These are phyloP conservation scores for Aspergillus diversus DNA, from an alignment of 495 filamentous ascomycete species.

Conservation along the genomic window DNA sequence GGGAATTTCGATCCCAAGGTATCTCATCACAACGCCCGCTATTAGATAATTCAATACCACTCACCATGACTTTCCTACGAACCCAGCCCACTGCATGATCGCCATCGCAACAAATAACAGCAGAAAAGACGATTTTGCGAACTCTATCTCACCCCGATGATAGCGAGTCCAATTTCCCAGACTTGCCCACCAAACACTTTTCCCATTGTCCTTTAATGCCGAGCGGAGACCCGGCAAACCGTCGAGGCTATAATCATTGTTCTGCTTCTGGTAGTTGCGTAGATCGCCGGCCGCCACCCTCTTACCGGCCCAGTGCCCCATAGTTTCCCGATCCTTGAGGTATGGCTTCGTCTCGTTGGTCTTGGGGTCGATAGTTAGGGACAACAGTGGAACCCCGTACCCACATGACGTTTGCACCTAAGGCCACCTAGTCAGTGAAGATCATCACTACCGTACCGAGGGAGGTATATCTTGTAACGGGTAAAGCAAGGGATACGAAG, in stretches of 20 bases:
- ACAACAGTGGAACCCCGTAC: slow-evolving; percentile 54
- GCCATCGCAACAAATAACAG: slow-evolving; percentile 27
- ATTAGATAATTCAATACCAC: no score
- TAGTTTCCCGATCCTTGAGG: slow-evolving; percentile 47
- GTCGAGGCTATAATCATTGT: slow-evolving; percentile 56
- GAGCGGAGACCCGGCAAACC: slow-evolving; percentile 54
- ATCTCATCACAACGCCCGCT: no score
- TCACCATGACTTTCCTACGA: slow-evolving; percentile 3
- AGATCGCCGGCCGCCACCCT: slow-evolving; percentile 43
- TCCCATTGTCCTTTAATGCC: slow-evolving; percentile 30
- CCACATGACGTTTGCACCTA: slow-evolving; percentile 63
- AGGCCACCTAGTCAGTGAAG: not conserved
- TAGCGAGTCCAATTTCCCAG: slow-evolving; percentile 23
- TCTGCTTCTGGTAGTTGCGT: slow-evolving; percentile 48
- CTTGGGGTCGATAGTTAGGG: slow-evolving; percentile 26
- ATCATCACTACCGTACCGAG: no score
- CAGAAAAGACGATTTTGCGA: slow-evolving; percentile 23
- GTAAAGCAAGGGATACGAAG: no score
- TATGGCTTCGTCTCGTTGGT: slow-evolving; percentile 27
- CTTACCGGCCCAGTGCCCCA: slow-evolving; percentile 47
- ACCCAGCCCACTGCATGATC: slow-evolving; percentile 22
- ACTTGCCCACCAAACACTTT: slow-evolving; percentile 19
- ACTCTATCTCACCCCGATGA: slow-evolving; percentile 27
- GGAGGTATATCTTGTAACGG: no score
- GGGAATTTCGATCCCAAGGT: no score